Evolutionary conservation across 345 rosid species (phyloP), one percentile per base, ranked within the genome.

Genomic region (Populus nigra): DNA sequence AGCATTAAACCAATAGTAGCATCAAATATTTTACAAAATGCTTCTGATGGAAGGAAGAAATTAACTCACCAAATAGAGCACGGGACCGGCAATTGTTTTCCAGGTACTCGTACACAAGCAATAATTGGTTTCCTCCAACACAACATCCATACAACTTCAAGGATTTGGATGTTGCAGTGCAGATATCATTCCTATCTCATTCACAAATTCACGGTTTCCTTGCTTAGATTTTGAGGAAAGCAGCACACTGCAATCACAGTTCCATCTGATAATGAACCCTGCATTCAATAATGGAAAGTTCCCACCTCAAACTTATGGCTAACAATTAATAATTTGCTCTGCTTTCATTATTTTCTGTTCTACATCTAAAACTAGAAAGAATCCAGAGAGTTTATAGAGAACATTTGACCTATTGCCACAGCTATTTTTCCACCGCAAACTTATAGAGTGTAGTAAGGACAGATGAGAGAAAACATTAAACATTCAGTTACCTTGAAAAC

Each of bases 111-210:
- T 81, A 81, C n/a, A 81, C 62, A 22, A 81, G 69, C 65, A 81
- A 33, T 67, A 81, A 43, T 17, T 81, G 84, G 69, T 81, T 81
- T 27, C 84, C 84, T 35, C 77, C 84, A 67, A 81, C 74, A 33
- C 84, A 81, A 35, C 84, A 81, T 68, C 84, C 84, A 45, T 76
- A 76, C 10, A 76, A 65, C 74, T 76, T 76, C 84, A 43, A 81
- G 31, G 80, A 67, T 81, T 81, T 25, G 80, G 80, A 73, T 81
- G 84, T 22, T 81, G 77, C 49, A 81, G 43, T 4, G 77, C 84
- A 53, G 84, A 81, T 49, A 81, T 81, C 84, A 81, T 81, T 49
- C 84, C 84, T 72, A 81, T 77, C 45, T 81, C 84, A 72, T 77
- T 81, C 1, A 81, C 63, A 61, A 81, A 81, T 73, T 81, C 84